phyloP scores from a whole-genome alignment of 140 eudicot species.

The Erigeron philadelphicus region DNA sequence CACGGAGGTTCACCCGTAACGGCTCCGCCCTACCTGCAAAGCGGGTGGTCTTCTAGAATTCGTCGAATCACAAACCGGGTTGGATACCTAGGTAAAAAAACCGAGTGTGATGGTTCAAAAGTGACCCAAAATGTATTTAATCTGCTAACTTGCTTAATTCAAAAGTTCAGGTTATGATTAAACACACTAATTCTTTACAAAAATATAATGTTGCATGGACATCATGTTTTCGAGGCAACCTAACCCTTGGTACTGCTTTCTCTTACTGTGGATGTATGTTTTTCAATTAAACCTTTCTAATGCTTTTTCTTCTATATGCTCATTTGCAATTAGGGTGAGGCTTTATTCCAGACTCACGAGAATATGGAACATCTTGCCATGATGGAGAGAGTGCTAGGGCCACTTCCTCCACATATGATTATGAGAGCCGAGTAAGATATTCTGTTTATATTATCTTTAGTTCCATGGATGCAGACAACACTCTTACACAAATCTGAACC shows the following conservation, averaged over 20 bases:
- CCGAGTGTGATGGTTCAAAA: not conserved
- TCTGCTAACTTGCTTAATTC: not conserved
- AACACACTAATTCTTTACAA: not conserved
- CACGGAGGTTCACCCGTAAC: not conserved
- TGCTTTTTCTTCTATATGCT: not conserved
- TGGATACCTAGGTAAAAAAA: not conserved
- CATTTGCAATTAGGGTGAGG: slow-evolving; percentile 61
- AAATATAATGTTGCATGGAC: not conserved
- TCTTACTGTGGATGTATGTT: not conserved
- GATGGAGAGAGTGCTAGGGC: slow-evolving; percentile 99
- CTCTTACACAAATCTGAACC: slow-evolving; percentile 18
- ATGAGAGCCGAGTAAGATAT: slow-evolving; percentile 67
- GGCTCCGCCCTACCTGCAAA: not conserved
- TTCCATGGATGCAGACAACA: not conserved
- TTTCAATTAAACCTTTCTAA: not conserved
- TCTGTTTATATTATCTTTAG: not conserved
- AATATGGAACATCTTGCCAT: slow-evolving; percentile 99
- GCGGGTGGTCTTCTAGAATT: not conserved
- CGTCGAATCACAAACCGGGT: not conserved
- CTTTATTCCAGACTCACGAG: slow-evolving; percentile 93
- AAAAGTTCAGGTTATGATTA: not conserved
- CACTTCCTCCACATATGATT: slow-evolving; percentile 86
- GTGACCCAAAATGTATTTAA: not conserved
- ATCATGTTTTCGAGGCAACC: not conserved
- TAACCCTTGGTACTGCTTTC: not conserved